Percentiles rank a stretch among this genome's conserved stretches.
These are phyloP conservation scores for Neurospora sp. DNA, from an alignment of 495 filamentous ascomycete species.

Conservation along the genomic window DNA sequence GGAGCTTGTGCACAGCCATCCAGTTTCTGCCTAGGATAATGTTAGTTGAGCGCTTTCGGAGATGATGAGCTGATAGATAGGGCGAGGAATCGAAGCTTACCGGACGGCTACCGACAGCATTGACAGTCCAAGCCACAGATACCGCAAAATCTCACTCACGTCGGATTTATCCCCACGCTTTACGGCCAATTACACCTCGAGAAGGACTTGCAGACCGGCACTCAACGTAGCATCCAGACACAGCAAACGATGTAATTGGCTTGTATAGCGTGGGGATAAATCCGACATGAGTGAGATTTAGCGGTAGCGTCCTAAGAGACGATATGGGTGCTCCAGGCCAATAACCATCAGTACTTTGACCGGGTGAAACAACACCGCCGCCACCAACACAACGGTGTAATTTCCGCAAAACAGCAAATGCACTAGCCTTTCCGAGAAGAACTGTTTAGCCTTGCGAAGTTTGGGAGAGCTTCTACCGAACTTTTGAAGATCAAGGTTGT, in stretches of 20 bases:
- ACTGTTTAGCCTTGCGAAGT: not conserved
- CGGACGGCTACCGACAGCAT: not conserved
- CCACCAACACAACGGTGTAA: not conserved
- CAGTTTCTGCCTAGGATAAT: not conserved
- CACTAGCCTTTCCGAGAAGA: not conserved
- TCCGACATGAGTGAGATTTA: no score
- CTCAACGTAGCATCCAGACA: no score
- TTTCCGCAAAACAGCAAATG: not conserved
- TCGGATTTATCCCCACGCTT: no score
- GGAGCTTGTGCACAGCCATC: not conserved
- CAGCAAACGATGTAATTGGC: no score
- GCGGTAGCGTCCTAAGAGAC: not conserved
- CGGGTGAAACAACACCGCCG: not conserved
- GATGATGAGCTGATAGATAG: not conserved
- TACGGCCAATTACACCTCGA: no score
- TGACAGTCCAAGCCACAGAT: not conserved
- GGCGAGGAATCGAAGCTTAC: not conserved
- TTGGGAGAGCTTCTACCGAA: not conserved
- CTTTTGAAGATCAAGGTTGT: not conserved
- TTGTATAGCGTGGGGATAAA: no score
- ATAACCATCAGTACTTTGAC: not conserved
- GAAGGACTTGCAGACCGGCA: no score
- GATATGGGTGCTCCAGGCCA: not conserved
- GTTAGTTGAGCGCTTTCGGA: not conserved
- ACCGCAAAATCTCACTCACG: no score